Evolutionary conservation across 495 filamentous ascomycete species (phyloP).

Genomic region (Neurospora hispaniola): DNA sequence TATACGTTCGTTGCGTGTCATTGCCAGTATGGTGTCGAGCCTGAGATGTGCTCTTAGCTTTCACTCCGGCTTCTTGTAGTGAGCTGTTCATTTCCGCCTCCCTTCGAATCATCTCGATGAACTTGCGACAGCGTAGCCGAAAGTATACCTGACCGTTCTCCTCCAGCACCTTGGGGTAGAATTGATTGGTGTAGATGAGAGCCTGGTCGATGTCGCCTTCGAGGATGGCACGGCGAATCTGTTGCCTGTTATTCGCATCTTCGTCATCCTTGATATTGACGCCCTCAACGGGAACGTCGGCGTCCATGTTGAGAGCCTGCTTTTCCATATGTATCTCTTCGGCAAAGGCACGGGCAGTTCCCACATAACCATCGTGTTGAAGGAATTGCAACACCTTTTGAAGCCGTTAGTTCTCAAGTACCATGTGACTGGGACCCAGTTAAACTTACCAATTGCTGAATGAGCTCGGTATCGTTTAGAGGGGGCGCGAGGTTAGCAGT

Average conservation of each 20-base stretch:
- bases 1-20: not conserved
- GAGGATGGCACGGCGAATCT: conserved; percentile 81
- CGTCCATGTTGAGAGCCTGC: conserved; percentile 47
- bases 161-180: conserved; percentile 70
- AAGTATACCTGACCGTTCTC: conserved; percentile 88
- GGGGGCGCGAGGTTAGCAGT: conserved; percentile 50
- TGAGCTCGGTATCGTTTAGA: conserved; percentile 61
- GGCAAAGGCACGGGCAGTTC: conserved; percentile 81
- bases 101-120: conserved; percentile 89
- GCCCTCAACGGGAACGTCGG: conserved; percentile 41
- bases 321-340: conserved; percentile 71
- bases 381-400: conserved; percentile 72
- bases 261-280: conserved; percentile 72
- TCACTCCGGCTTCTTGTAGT: conserved; percentile 20
- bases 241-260: conserved; percentile 69
- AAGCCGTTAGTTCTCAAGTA: conserved; percentile 6
- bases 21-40: conserved; percentile 9
- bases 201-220: conserved; percentile 91
- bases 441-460: conserved; percentile 54
- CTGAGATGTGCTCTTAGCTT: not conserved
- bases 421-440: not conserved
- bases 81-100: conserved; percentile 55
- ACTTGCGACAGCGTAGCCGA: conserved; percentile 79
- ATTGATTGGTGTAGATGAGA: conserved; percentile 64
- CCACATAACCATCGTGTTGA: conserved; percentile 93